Base-by-base conservation (phyloP, 208 protist genomes). In the Acanthamoeba culbertsoni region DNA sequence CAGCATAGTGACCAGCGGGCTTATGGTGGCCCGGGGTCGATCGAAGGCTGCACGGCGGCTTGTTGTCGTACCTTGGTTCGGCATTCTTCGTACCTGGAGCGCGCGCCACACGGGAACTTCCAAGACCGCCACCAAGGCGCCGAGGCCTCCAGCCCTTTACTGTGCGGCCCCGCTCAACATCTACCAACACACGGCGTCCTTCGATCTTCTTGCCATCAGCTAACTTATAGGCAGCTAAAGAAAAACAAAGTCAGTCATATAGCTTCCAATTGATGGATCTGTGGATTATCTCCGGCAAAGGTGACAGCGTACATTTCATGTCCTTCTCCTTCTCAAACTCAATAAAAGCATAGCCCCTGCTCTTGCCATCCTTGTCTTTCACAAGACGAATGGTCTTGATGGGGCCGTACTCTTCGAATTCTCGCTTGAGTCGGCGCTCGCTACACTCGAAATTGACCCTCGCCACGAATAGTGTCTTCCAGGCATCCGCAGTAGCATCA, bases 311-410 rank as follows among this genome's bases (percentile, higher is more conserved):
- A 96, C 95, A 59, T 86, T 95, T 95, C 95, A 96, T 97, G 92
- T 98, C 97, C 43, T 93, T 86, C 86, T 97, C 94, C 63, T 90
- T 93, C 94, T 98, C 96, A 93, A 95, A 98, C 73, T 98, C 97
- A 28, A 98, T 95, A 68, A 98, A 98, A 6, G 94, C 97, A 88
- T 98, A 98, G 2, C 97, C 97, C 16, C 96, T 62, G 12, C 97
- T 86, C 84, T 97, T 98, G 28, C 68, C 84, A 2, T 94, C 94
- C 12, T 59, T 86, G 65, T 98, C 96, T 5, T 26, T 86, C 20
- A 97, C 95, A 20, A 98, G 48, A n/a, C 86, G 28, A 18, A 96
- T 77, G 26, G 73, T 75, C 65, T 97, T 98, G 26, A 98, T 95
- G 42, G 94, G 90, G 20, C 97, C 97, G 94, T 96, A 98, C 16